These are phyloP conservation scores for Komagataea norvegica DNA, from an alignment of 1,139 yeast genomes.

Conservation along the genomic window DNA sequence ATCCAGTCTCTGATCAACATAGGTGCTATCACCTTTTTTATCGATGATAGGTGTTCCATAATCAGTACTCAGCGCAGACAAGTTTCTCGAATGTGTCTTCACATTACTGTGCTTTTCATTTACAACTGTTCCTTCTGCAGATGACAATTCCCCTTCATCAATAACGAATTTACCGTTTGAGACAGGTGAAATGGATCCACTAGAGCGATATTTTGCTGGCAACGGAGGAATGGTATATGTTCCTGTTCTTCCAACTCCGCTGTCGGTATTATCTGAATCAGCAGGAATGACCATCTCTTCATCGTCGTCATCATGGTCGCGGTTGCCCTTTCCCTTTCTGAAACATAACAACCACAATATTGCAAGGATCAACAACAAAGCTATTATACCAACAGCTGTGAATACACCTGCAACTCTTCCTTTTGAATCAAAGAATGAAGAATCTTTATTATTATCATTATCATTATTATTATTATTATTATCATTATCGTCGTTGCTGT, in stretches of 20 bases:
- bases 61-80: constrained; percentile 8
- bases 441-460: not conserved
- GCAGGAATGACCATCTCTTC: constrained; percentile 14
- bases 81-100: not conserved
- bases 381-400: constrained; percentile 61
- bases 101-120: constrained; percentile 6
- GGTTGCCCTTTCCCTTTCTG: constrained; percentile 13
- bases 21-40: constrained; percentile 38
- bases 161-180: constrained; percentile 3
- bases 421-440: constrained; percentile 45
- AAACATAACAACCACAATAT: constrained; percentile 23
- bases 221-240: no score
- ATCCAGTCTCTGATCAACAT: constrained; percentile 58
- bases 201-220: no score
- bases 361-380: constrained; percentile 34
- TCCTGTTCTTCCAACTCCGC: no score
- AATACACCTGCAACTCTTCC: constrained; percentile 75
- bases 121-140: constrained; percentile 11
- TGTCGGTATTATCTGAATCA: constrained; percentile 1
- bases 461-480: no score
- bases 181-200: not conserved
- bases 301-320: constrained; percentile 19
- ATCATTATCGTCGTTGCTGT: no score
- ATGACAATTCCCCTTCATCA: constrained; percentile 12
- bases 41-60: constrained; percentile 24